phyloP scores from a whole-genome alignment of 208 protist genomes.

The Acanthamoeba royreba region DNA sequence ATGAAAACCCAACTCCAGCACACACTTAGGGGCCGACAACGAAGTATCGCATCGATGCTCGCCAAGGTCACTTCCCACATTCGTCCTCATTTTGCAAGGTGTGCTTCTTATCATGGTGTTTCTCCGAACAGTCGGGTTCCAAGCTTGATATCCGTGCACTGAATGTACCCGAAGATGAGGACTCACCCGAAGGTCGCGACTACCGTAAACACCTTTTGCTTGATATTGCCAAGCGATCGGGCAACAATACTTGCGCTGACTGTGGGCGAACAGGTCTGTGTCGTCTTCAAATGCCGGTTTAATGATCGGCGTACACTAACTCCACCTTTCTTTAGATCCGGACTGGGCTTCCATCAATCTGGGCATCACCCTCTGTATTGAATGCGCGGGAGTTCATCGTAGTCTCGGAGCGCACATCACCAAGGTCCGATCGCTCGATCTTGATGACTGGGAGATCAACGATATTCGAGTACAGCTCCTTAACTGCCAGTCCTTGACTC shows the following conservation, averaged over 20 bases:
- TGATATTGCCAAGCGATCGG: background rate
- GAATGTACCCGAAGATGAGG: background rate
- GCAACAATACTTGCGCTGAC: slow-evolving; percentile 29
- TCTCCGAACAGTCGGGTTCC: background rate
- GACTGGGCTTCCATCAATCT: slow-evolving; percentile 76
- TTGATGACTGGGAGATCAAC: slow-evolving; percentile 7
- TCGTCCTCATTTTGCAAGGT: background rate
- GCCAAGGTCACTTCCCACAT: background rate
- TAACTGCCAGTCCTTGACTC: background rate
- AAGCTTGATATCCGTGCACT: background rate
- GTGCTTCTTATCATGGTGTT: too few species aligned
- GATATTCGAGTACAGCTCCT: background rate
- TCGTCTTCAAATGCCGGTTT: background rate
- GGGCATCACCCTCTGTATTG: slow-evolving; percentile 78
- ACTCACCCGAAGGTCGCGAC: background rate
- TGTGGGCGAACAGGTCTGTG: background rate
- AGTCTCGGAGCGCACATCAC: slow-evolving; percentile 70
- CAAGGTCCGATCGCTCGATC: slow-evolving; percentile 60
- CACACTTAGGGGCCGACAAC: background rate
- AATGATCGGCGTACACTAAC: background rate
- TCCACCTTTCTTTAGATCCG: slow-evolving; percentile 29
- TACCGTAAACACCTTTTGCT: background rate
- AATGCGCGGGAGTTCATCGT: slow-evolving; percentile 75
- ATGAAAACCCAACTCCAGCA: background rate
- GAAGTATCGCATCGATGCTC: background rate